Percentiles rank a stretch among this genome's conserved stretches.
These are phyloP conservation scores for Euphrasia confusa DNA, from an alignment of 257 asterid species.

Conservation along the genomic window DNA sequence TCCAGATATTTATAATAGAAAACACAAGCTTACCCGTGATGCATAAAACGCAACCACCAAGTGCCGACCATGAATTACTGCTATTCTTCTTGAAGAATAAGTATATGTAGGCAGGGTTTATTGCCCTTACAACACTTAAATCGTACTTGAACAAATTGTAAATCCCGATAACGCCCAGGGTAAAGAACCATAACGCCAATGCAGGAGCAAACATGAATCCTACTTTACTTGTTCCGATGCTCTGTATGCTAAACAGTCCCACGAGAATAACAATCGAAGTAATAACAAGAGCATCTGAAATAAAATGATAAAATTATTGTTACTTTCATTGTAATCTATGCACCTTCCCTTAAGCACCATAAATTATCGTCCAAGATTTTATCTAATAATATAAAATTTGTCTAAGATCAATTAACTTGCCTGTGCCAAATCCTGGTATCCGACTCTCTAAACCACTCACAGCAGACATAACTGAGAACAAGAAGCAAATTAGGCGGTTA, in stretches of 20 bases:
- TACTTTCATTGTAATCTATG: neutral
- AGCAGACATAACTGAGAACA: slow-evolving; percentile 85
- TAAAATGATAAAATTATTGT: slow-evolving; percentile 16
- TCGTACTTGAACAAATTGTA: slow-evolving; percentile 74
- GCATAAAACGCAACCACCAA: slow-evolving; percentile 97
- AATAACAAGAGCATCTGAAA: slow-evolving; percentile 79
- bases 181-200: slow-evolving; percentile 84
- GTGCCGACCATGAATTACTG: slow-evolving; percentile 78
- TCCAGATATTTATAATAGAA: neutral
- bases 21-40: slow-evolving; percentile 61
- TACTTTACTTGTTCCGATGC: slow-evolving; percentile 82
- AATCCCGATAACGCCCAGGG: slow-evolving; percentile 76
- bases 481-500: slow-evolving; percentile 12
- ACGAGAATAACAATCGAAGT: slow-evolving; percentile 75
- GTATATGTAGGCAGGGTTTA: slow-evolving; percentile 81
- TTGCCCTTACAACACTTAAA: slow-evolving; percentile 59
- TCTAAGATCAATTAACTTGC: slow-evolving; percentile 35
- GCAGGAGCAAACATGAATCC: slow-evolving; percentile 92
- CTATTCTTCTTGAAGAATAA: slow-evolving; percentile 70
- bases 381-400: neutral
- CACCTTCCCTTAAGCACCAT: neutral
- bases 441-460: slow-evolving; percentile 90
- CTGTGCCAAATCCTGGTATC: slow-evolving; percentile 27
- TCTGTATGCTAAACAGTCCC: slow-evolving; percentile 81
- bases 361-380: neutral